Evolutionary conservation across 257 asterid genomes (phyloP).

Genomic region (Lantana camara): DNA sequence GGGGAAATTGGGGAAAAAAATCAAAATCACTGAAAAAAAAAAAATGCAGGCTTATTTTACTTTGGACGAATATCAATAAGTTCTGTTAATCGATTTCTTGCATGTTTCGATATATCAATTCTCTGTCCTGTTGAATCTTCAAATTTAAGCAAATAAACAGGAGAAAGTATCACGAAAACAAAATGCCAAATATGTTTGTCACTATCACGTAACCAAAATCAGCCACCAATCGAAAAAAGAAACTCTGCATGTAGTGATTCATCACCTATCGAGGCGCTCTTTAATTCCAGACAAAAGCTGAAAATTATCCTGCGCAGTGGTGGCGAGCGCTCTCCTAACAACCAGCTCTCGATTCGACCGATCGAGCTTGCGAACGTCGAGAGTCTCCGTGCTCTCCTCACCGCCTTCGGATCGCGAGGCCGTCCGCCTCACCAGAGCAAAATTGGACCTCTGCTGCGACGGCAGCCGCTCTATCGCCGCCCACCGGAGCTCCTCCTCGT

Average conservation of each 20-base stretch:
- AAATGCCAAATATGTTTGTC: no score
- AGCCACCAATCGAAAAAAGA: no score
- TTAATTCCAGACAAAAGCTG: conserved; percentile 73
- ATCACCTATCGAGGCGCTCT: conserved; percentile 78
- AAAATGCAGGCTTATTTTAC: neutral
- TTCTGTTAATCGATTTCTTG: no score
- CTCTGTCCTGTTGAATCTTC: no score
- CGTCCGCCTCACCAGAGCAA: conserved; percentile 48
- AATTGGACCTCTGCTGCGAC: conserved; percentile 48
- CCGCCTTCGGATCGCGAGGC: conserved; percentile 29
- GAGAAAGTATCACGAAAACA: no score
- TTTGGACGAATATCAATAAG: neutral
- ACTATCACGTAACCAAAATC: no score
- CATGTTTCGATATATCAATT: no score
- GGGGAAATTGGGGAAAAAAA: neutral
- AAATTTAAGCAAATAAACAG: no score
- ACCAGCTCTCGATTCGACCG: conserved; percentile 65
- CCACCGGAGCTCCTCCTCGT: conserved; percentile 73
- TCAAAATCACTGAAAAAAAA: neutral
- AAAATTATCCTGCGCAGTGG: conserved; percentile 74
- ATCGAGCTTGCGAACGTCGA: conserved; percentile 76
- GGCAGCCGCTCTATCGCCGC: conserved; percentile 89
- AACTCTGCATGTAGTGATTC: no score
- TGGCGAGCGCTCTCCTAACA: conserved; percentile 71
- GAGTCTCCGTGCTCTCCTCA: conserved; percentile 38